Conservation (phyloP, 2,329 filamentous ascomycete species). For the Paracamarosporium sp. region DNA sequence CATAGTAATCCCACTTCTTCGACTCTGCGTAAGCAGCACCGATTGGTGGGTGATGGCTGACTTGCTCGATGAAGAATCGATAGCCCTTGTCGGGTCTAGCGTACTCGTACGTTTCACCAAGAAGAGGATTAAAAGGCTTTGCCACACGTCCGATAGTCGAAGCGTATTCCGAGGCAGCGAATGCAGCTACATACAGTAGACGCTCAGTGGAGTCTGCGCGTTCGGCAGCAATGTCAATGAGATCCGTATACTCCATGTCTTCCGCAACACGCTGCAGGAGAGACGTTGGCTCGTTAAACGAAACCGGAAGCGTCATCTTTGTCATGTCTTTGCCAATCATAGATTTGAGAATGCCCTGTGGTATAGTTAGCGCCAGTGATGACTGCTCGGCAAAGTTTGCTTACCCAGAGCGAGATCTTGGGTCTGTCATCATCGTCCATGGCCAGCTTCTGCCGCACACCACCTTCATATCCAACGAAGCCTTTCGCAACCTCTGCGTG, state of each 20-base stretch:
- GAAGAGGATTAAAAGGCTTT: constrained; percentile 95
- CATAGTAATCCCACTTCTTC: constrained; percentile 91
- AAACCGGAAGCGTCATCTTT: constrained; percentile 97
- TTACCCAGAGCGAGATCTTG: constrained; percentile 94
- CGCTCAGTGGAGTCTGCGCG: constrained; percentile 87
- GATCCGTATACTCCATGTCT: constrained; percentile 96
- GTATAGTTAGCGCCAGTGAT: constrained; percentile 15
- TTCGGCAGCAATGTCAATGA: constrained; percentile 87
- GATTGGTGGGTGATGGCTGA: constrained; percentile 95
- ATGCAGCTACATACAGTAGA: constrained; percentile 92
- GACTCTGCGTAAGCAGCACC: constrained; percentile 93
- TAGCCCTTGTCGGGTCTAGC: constrained; percentile 95
- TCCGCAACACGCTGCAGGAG: constrained; percentile 93
- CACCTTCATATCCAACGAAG: constrained; percentile 91
- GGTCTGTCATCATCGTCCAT: constrained; percentile 92
- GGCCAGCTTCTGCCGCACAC: constrained; percentile 78
- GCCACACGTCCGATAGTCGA: constrained; percentile 96
- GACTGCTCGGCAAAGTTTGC: constrained; percentile 36
- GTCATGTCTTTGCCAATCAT: constrained; percentile 99
- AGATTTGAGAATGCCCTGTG: constrained; percentile 90
- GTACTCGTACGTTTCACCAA: constrained; percentile 98
- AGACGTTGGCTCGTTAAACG: constrained; percentile 98
- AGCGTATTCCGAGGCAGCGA: constrained; percentile 95
- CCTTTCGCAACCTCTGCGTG: constrained; percentile 73
- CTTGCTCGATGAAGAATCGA: constrained; percentile 98